Conservation (phyloP, 2,329 filamentous ascomycete species). For the Ceratocystis diversiconidia region DNA sequence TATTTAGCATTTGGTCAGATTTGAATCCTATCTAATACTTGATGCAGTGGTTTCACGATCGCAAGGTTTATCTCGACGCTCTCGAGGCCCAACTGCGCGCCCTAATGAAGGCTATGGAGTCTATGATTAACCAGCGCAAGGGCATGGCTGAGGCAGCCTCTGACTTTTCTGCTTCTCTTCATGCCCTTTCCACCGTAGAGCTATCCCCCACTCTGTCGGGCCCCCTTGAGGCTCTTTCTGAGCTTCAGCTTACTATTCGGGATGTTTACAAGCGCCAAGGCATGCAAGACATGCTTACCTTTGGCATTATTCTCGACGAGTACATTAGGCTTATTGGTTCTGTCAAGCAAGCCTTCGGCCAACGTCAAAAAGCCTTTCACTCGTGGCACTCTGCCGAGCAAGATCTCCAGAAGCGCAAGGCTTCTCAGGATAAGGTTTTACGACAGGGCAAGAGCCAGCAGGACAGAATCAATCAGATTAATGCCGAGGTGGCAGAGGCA, state of each 20-base stretch:
- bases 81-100: slow-evolving; percentile 83
- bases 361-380: slow-evolving; percentile 91
- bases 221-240: slow-evolving; percentile 79
- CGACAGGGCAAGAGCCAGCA: slow-evolving; percentile 91
- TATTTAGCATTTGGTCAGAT: slow-evolving; percentile 18
- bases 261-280: slow-evolving; percentile 95
- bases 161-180: slow-evolving; percentile 87
- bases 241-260: slow-evolving; percentile 82
- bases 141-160: slow-evolving; percentile 83
- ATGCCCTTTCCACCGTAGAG: slow-evolving; percentile 82
- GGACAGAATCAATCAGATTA: slow-evolving; percentile 82
- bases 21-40: slow-evolving; percentile 17
- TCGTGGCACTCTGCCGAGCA: slow-evolving; percentile 85
- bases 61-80: slow-evolving; percentile 84
- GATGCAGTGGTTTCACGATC: slow-evolving; percentile 86
- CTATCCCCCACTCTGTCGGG: slow-evolving; percentile 77
- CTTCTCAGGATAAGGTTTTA: slow-evolving; percentile 84
- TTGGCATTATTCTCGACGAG: slow-evolving; percentile 95
- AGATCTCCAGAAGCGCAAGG: slow-evolving; percentile 78
- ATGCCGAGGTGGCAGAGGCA: slow-evolving; percentile 85
- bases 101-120: slow-evolving; percentile 84
- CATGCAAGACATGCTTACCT: slow-evolving; percentile 87
- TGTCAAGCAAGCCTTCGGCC: slow-evolving; percentile 81
- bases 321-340: slow-evolving; percentile 93
- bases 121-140: slow-evolving; percentile 82